A percentile compares a stretch with the other conserved stretches of the same genome.
phyloP scores from a whole-genome alignment of 805 yeast species.

The Starmerella powellii region DNA sequence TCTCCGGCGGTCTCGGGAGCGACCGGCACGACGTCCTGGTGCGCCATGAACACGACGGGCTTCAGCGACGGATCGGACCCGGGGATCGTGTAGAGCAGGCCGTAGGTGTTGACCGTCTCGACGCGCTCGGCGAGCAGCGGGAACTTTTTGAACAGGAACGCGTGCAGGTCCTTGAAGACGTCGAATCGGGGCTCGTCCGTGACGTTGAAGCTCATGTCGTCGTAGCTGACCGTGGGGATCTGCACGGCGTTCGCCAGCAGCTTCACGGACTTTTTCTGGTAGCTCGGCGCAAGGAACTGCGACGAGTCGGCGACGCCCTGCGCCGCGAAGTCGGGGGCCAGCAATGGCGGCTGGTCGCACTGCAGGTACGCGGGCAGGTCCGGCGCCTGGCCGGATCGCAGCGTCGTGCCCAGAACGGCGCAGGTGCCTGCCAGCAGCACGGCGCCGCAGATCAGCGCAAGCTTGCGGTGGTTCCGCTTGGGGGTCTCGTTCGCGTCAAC shows the following conservation, averaged over 20 bases:
- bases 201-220: conserved; percentile 37
- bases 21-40: conserved; percentile 68
- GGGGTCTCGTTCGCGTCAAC: too few species aligned
- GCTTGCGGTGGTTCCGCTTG: too few species aligned
- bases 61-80: conserved; percentile 42
- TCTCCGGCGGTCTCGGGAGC: conserved; percentile 39
- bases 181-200: conserved; percentile 43
- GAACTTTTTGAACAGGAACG: conserved; percentile 42
- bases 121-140: conserved; percentile 41
- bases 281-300: conserved; percentile 9
- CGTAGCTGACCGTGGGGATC: conserved; percentile 54
- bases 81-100: conserved; percentile 48
- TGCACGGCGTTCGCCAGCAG: conserved; percentile 40
- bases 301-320: conserved; percentile 7
- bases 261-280: conserved; percentile 12
- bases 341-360: conserved; percentile 7
- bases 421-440: conserved; percentile 1
- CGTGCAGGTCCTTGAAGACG: conserved; percentile 39
- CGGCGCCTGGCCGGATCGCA: not conserved
- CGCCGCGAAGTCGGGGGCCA: conserved; percentile 9
- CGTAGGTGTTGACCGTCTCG: conserved; percentile 46
- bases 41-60: conserved; percentile 61
- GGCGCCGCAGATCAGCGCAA: not conserved
- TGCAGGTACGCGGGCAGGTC: not conserved
- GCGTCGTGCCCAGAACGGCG: not conserved